Evolutionary conservation across 2,329 filamentous ascomycete genomes (phyloP).

Genomic region (Calonectria pseudoturangicola): DNA sequence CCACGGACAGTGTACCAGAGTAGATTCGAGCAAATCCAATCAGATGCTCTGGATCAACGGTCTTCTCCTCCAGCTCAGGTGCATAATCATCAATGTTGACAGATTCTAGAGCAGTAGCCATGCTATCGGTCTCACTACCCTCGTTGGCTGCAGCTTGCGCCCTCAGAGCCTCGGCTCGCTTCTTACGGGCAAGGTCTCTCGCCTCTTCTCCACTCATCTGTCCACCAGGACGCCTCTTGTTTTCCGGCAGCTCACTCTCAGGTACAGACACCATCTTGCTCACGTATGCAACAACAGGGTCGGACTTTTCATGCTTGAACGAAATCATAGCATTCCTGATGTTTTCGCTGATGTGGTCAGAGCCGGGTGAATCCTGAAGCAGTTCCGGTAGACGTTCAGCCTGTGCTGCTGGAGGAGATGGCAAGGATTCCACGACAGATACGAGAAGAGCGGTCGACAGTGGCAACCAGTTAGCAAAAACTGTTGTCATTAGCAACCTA

Average conservation of each 20-base stretch:
- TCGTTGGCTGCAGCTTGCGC: slow-evolving; percentile 78
- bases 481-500: slow-evolving; percentile 86
- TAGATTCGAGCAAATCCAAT: slow-evolving; percentile 97
- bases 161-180: slow-evolving; percentile 90
- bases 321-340: slow-evolving; percentile 88
- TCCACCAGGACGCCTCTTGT: slow-evolving; percentile 80
- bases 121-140: slow-evolving; percentile 71
- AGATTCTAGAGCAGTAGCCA: slow-evolving; percentile 77
- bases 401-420: slow-evolving; percentile 88
- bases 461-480: slow-evolving; percentile 94
- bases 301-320: slow-evolving; percentile 81
- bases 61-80: slow-evolving; percentile 71
- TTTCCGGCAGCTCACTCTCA: slow-evolving; percentile 92
- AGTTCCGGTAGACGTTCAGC: slow-evolving; percentile 86
- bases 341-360: slow-evolving; percentile 79
- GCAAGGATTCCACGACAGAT: slow-evolving; percentile 93
- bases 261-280: slow-evolving; percentile 99
- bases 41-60: slow-evolving; percentile 87
- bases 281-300: slow-evolving; percentile 93
- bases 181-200: slow-evolving; percentile 88
- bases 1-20: slow-evolving; percentile 91
- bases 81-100: slow-evolving; percentile 74
- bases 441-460: slow-evolving; percentile 94
- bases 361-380: slow-evolving; percentile 86
- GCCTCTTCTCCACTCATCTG: slow-evolving; percentile 93